These are phyloP conservation scores for Curvularia sp. DNA, from an alignment of 2,329 filamentous ascomycete genomes.

Conservation along the genomic window DNA sequence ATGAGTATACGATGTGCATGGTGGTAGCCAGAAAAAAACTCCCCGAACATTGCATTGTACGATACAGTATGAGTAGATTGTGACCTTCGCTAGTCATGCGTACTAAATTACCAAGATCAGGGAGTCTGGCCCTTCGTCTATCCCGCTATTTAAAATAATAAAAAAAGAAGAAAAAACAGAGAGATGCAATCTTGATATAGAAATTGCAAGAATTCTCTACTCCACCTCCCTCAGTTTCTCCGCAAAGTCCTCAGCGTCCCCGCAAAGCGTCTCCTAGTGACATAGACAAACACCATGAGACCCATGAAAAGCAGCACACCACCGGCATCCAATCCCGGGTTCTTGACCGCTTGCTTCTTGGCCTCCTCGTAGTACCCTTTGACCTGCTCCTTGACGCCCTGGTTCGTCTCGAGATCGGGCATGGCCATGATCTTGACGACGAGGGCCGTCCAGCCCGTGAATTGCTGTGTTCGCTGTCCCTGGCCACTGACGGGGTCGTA, in stretches of 20 bases:
- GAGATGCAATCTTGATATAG: too few relatives aligned
- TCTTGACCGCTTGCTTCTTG: constrained; percentile 28
- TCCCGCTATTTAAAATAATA: too few relatives aligned
- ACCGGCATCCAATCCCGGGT: constrained; percentile 27
- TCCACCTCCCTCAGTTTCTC: constrained; percentile 8
- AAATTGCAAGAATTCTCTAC: background rate
- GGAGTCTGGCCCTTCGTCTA: background rate
- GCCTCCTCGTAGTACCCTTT: constrained; percentile 33
- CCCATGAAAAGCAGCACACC: constrained; percentile 23
- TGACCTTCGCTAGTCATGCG: too few relatives aligned
- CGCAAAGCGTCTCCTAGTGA: constrained; percentile 36
- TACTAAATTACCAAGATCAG: background rate
- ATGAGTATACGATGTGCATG: too few relatives aligned
- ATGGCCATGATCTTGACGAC: constrained; percentile 97
- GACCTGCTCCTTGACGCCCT: constrained; percentile 27
- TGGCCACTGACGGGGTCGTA: constrained; percentile 91
- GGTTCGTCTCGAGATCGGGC: constrained; percentile 66
- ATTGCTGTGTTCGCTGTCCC: constrained; percentile 96
- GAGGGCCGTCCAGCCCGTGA: constrained; percentile 98
- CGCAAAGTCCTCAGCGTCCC: constrained; percentile 34
- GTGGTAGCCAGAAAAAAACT: too few relatives aligned
- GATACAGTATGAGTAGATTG: too few relatives aligned
- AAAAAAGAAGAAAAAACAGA: too few relatives aligned
- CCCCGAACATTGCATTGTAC: too few relatives aligned
- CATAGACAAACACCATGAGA: constrained; percentile 31